Percentiles rank a stretch among this genome's conserved stretches.
These are phyloP conservation scores for Boehmeria nivea DNA, from an alignment of 306 rosid species.

Conservation along the genomic window DNA sequence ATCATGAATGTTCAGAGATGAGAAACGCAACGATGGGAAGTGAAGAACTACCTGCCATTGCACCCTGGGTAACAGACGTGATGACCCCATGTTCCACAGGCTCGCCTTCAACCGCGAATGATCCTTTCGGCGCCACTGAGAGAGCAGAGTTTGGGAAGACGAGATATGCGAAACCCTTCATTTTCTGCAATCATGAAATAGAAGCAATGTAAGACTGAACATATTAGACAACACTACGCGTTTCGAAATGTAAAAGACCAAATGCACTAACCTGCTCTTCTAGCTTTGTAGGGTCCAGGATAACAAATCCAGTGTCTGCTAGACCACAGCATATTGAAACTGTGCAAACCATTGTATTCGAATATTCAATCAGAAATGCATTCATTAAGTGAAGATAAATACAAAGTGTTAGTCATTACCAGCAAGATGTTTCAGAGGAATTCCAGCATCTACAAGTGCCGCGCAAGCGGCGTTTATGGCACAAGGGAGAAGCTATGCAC, in stretches of 20 bases:
- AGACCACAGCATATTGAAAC: slow-evolving; percentile 89
- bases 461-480: slow-evolving; percentile 94
- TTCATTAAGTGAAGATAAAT: slow-evolving; percentile 20
- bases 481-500: slow-evolving; percentile 75
- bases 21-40: not conserved
- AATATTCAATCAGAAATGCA: slow-evolving; percentile 14
- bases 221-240: not conserved
- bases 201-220: too few species aligned
- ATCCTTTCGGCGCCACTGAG: slow-evolving; percentile 43
- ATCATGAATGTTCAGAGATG: not conserved
- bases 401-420: slow-evolving; percentile 44
- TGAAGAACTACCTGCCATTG: slow-evolving; percentile 65
- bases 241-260: not conserved
- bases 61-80: slow-evolving; percentile 85
- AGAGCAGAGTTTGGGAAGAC: slow-evolving; percentile 74
- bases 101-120: slow-evolving; percentile 38
- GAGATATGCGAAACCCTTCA: slow-evolving; percentile 69
- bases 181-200: slow-evolving; percentile 45
- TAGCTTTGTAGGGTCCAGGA: slow-evolving; percentile 80
- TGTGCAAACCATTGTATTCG: slow-evolving; percentile 34
- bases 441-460: slow-evolving; percentile 89
- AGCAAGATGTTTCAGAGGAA: slow-evolving; percentile 87
- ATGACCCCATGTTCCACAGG: slow-evolving; percentile 76
- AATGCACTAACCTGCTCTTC: slow-evolving; percentile 73
- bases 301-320: slow-evolving; percentile 48